Conservation (phyloP, 2,329 filamentous ascomycete genomes). For the Ramichloridium luteum region DNA sequence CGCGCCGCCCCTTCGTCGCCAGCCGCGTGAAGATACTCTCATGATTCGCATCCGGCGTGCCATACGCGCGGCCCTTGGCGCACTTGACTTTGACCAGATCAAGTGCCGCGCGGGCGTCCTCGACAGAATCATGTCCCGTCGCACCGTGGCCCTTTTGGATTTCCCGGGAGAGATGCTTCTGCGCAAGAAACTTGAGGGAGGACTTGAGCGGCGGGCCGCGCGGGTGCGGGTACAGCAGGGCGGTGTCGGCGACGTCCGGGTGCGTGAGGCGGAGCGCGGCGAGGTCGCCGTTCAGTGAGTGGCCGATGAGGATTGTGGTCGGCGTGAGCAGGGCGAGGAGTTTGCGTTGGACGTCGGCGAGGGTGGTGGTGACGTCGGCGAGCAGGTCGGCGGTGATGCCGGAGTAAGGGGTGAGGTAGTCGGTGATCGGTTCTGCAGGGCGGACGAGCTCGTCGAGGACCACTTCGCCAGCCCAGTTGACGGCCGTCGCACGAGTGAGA, state of each 20-base stretch:
- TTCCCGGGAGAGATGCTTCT: conserved; percentile 74
- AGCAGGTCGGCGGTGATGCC: conserved; percentile 86
- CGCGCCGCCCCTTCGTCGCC: conserved; percentile 31
- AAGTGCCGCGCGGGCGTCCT: conserved; percentile 82
- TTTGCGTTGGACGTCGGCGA: conserved; percentile 68
- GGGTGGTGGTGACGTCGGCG: conserved; percentile 66
- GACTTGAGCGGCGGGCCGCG: conserved; percentile 82
- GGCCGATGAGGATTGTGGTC: conserved; percentile 62
- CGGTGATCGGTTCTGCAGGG: conserved; percentile 71
- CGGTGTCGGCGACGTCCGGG: conserved; percentile 87
- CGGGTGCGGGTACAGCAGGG: conserved; percentile 79
- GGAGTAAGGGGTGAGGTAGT: conserved; percentile 78
- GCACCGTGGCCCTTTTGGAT: conserved; percentile 68
- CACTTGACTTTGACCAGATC: conserved; percentile 93
- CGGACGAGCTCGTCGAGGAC: conserved; percentile 87
- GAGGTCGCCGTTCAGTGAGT: conserved; percentile 73
- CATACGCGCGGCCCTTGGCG: conserved; percentile 81
- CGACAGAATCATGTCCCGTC: conserved; percentile 77
- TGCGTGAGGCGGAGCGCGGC: conserved; percentile 76
- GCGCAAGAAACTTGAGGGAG: conserved; percentile 75
- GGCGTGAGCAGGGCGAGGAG: conserved; percentile 59
- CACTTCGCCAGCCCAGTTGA: conserved; percentile 72
- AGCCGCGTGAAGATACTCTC: conserved; percentile 88
- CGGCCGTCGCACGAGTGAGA: conserved; percentile 75
- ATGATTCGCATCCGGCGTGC: conserved; percentile 60